Percentiles rank a stretch among this genome's conserved stretches.
Evolutionary conservation across 2,329 filamentous ascomycete species (phyloP).

Genomic region (Zasmidium cellare): DNA sequence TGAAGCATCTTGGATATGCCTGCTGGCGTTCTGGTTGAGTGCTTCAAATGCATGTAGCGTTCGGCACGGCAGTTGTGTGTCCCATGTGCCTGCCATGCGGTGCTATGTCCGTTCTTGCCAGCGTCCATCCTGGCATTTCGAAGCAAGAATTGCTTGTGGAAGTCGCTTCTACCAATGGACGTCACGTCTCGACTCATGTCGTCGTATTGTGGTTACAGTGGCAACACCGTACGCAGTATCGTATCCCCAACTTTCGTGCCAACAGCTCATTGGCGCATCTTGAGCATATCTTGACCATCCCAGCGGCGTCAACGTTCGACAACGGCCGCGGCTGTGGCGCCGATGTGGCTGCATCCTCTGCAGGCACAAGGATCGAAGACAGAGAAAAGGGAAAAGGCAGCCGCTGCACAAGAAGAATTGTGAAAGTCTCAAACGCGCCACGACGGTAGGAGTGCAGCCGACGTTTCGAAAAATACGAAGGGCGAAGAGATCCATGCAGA

Average conservation of each 20-base stretch:
- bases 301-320: too few species aligned
- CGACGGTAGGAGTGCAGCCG: not conserved
- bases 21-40: too few species aligned
- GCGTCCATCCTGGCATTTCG: too few species aligned
- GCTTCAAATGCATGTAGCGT: too few species aligned
- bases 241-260: not conserved
- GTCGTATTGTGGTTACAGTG: not conserved
- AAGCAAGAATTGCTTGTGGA: too few species aligned
- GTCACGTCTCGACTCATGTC: not conserved
- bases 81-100: too few species aligned
- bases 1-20: too few species aligned
- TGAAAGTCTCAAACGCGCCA: not conserved
- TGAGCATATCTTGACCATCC: not conserved
- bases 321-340: too few species aligned
- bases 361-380: not conserved
- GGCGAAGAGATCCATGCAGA: not conserved
- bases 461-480: not conserved
- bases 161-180: too few species aligned
- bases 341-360: not conserved
- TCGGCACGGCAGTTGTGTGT: too few species aligned
- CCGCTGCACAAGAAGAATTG: not conserved
- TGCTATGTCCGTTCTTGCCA: too few species aligned
- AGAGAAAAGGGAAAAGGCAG: not conserved
- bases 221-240: not conserved
- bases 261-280: not conserved